Conservation (phyloP, 306 rosid genomes). For the Fagus sylvatica region DNA sequence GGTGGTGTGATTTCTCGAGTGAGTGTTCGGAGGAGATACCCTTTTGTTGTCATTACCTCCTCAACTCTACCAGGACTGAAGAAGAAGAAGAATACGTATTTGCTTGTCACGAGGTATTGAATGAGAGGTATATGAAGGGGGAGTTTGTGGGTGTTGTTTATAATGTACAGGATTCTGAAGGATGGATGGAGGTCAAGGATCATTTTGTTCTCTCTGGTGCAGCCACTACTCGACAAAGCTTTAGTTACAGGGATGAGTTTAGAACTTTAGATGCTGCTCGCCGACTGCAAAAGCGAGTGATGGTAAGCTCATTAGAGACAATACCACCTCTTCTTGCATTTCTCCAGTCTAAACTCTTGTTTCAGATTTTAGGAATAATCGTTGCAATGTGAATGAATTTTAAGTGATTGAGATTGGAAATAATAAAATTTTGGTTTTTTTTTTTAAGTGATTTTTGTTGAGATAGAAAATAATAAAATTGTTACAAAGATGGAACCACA, state of each 20-base stretch:
- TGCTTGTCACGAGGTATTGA: slow-evolving; percentile 20
- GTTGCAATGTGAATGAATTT: background rate
- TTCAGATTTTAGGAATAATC: background rate
- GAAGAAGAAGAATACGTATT: too few relatives aligned
- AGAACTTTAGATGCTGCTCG: slow-evolving; percentile 35
- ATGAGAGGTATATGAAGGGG: slow-evolving; percentile 32
- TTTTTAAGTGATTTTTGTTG: too few relatives aligned
- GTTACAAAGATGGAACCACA: too few relatives aligned
- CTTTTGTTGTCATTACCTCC: too few relatives aligned
- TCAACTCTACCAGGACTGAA: too few relatives aligned
- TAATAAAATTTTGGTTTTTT: too few relatives aligned
- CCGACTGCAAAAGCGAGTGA: slow-evolving; percentile 35
- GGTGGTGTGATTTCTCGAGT: too few relatives aligned
- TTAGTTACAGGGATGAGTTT: slow-evolving; percentile 27
- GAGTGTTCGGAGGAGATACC: too few relatives aligned
- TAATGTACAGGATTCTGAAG: slow-evolving; percentile 53
- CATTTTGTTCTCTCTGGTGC: slow-evolving; percentile 63
- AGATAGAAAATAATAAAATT: too few relatives aligned
- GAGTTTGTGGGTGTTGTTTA: slow-evolving; percentile 9
- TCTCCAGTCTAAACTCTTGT: slow-evolving; percentile 19
- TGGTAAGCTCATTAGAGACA: slow-evolving; percentile 43
- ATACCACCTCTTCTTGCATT: slow-evolving; percentile 37
- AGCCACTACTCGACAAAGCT: slow-evolving; percentile 50
- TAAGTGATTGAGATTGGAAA: too few relatives aligned
- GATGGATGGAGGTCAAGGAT: slow-evolving; percentile 80